These are phyloP conservation scores for Fusarium lateritium DNA, from an alignment of 2,329 filamentous ascomycete genomes.

Conservation along the genomic window DNA sequence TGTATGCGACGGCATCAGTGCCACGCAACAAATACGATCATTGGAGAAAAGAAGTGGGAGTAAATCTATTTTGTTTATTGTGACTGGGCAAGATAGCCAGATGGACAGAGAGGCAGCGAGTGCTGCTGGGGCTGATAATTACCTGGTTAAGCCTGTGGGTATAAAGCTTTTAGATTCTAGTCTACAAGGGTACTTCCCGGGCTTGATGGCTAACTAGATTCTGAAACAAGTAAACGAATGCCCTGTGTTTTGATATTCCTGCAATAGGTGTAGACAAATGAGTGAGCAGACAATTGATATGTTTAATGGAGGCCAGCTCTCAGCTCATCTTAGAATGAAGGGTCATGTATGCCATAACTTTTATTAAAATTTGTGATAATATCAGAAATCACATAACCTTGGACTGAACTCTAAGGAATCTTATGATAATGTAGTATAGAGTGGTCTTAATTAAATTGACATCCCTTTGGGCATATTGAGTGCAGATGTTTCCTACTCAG, in stretches of 20 bases:
- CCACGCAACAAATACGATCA: constrained; percentile 46
- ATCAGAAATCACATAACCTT: too few species aligned
- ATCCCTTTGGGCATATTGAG: too few species aligned
- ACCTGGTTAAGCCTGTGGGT: constrained; percentile 46
- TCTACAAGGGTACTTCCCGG: constrained; percentile 37
- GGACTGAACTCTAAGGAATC: too few species aligned
- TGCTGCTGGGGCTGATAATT: constrained; percentile 45
- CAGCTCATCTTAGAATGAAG: too few species aligned
- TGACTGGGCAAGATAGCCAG: constrained; percentile 50
- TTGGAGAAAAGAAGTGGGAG: constrained; percentile 39
- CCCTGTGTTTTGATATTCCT: background rate
- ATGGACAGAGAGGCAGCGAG: constrained; percentile 35
- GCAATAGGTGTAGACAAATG: too few species aligned
- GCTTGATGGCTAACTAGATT: constrained; percentile 4
- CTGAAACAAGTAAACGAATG: constrained; percentile 12
- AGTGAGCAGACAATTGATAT: too few species aligned
- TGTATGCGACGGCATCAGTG: constrained; percentile 49
- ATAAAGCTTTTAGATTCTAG: constrained; percentile 40
- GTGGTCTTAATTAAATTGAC: too few species aligned
- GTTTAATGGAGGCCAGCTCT: too few species aligned
- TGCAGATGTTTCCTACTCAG: too few species aligned
- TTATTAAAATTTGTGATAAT: too few species aligned
- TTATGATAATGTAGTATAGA: too few species aligned
- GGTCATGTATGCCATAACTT: too few species aligned
- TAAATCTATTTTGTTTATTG: constrained; percentile 42